Evolutionary conservation across 441 rosid genomes (phyloP).

Genomic region (Jatropha multifida): DNA sequence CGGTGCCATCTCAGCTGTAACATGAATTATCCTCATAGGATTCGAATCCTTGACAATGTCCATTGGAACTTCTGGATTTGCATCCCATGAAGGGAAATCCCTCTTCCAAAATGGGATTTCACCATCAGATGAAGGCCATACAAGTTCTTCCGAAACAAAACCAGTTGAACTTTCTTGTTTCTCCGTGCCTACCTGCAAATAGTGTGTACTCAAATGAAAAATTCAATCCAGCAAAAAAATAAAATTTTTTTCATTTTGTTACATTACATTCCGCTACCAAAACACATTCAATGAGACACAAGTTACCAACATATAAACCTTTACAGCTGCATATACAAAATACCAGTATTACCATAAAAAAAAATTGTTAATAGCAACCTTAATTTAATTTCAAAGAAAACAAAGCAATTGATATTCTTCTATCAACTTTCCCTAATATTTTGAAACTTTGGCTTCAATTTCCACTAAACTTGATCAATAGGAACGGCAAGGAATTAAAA

Average conservation of each 20-base stretch:
- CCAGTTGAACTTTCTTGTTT: conserved; percentile 8
- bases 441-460: background rate
- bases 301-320: too few species aligned
- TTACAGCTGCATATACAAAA: too few species aligned
- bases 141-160: conserved; percentile 17
- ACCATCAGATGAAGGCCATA: conserved; percentile 52
- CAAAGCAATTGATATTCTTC: background rate
- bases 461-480: background rate
- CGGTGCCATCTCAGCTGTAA: conserved; percentile 63
- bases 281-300: background rate
- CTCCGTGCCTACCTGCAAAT: conserved; percentile 24
- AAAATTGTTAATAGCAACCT: background rate
- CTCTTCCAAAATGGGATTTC: conserved; percentile 53
- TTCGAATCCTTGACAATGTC: conserved; percentile 40
- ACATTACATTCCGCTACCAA: background rate
- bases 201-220: background rate
- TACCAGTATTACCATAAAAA: too few species aligned
- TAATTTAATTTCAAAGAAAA: background rate
- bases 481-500: background rate
- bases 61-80: conserved; percentile 21
- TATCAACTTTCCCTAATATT: background rate
- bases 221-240: background rate
- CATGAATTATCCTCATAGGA: conserved; percentile 43
- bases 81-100: conserved; percentile 41
- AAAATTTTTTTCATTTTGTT: too few species aligned